These are phyloP conservation scores for Funneliformis mosseae DNA, from an alignment of 192 early-diverging fungal genomes.

Conservation along the genomic window DNA sequence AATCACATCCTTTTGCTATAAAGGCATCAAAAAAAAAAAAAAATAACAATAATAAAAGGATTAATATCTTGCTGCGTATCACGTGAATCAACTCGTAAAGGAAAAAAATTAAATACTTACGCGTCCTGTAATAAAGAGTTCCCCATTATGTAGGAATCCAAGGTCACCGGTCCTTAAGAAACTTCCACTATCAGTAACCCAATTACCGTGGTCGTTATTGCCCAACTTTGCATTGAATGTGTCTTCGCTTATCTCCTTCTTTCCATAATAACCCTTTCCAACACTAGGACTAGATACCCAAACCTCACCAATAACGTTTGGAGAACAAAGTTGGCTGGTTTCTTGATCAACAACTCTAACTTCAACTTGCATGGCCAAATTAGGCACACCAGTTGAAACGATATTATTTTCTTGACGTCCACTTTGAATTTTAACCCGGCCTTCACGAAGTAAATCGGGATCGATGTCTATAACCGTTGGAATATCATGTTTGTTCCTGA, in stretches of 20 bases:
- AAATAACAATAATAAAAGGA: too few relatives aligned
- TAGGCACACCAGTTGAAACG: constrained; percentile 22
- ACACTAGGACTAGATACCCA: constrained; percentile 27
- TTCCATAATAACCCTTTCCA: constrained; percentile 25
- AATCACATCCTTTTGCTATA: constrained; percentile 24
- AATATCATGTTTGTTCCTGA: constrained; percentile 9
- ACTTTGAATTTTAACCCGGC: neutral
- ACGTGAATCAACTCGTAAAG: neutral
- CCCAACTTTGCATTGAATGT: constrained; percentile 2
- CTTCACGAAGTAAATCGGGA: neutral
- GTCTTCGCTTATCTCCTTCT: constrained; percentile 2
- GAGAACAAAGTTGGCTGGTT: constrained; percentile 22
- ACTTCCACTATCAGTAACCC: constrained; percentile 21
- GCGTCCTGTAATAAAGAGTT: constrained; percentile 17
- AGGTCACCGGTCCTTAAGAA: constrained; percentile 24
- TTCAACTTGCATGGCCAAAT: constrained; percentile 12
- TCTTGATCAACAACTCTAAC: constrained; percentile 22
- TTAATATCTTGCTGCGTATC: too few relatives aligned
- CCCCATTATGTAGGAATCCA: constrained; percentile 25
- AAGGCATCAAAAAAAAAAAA: neutral
- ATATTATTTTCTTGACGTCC: neutral
- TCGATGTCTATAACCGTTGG: constrained; percentile 25
- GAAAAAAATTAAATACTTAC: constrained; percentile 17
- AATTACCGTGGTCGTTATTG: constrained; percentile 19
- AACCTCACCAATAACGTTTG: constrained; percentile 18